Percentiles rank a stretch among this genome's conserved stretches.
These are phyloP conservation scores for Pisolithus tinctorius DNA, from an alignment of 768 basidiomycete genomes.

Conservation along the genomic window DNA sequence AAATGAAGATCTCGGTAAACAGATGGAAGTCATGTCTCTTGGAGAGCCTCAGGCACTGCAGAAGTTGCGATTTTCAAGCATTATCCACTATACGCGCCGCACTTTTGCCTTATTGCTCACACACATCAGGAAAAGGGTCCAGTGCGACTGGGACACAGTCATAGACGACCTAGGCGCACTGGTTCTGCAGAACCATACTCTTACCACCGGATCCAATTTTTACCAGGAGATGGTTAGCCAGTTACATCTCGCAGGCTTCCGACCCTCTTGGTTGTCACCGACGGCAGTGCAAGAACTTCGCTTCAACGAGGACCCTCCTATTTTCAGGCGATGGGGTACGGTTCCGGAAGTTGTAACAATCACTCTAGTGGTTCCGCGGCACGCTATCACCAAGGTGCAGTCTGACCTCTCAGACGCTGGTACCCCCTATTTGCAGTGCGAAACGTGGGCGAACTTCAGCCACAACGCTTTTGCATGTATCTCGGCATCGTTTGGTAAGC, in stretches of 20 bases:
- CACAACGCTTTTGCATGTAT: slow-evolving; percentile 18
- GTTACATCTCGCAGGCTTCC: slow-evolving; percentile 32
- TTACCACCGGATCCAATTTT: slow-evolving; percentile 23
- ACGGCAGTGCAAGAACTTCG: slow-evolving; percentile 6
- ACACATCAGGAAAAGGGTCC: slow-evolving; percentile 31
- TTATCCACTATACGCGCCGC: slow-evolving; percentile 41
- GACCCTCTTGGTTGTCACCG: slow-evolving; percentile 11
- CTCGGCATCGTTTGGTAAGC: slow-evolving; percentile 14
- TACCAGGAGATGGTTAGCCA: slow-evolving; percentile 44
- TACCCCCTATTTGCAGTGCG: slow-evolving; percentile 21
- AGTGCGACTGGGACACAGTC: slow-evolving; percentile 35
- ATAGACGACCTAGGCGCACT: slow-evolving; percentile 29
- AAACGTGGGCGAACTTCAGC: slow-evolving; percentile 8
- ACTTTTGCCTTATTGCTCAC: slow-evolving; percentile 42
- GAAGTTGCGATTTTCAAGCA: slow-evolving; percentile 5
- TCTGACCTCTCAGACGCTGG: slow-evolving; percentile 14
- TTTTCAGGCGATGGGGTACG: slow-evolving; percentile 25
- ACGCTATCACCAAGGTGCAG: slow-evolving; percentile 16
- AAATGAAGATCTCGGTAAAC: slow-evolving; percentile 18
- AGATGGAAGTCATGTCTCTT: slow-evolving; percentile 4
- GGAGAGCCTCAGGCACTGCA: background rate
- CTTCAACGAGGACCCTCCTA: background rate
- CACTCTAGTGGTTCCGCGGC: slow-evolving; percentile 27
- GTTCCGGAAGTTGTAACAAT: slow-evolving; percentile 28
- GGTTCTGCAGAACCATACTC: slow-evolving; percentile 6